phyloP scores from a whole-genome alignment of 257 asterid genomes.

The Nicotiana benthamiana region DNA sequence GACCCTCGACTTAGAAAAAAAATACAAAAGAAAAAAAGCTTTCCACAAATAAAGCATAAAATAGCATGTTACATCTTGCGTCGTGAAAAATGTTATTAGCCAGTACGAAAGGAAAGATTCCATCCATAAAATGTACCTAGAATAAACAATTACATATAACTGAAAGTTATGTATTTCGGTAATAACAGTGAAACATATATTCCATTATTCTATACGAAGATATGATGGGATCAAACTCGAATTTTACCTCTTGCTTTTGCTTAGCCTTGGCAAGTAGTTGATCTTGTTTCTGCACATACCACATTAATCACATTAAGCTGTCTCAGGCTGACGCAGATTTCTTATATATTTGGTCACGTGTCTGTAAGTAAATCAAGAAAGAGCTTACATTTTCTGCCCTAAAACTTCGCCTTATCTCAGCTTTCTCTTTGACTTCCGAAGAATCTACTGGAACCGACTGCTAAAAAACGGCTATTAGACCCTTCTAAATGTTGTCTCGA shows the following conservation, averaged over 20 bases:
- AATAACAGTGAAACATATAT: neutral
- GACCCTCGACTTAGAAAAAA: too few species aligned
- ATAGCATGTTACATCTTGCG: neutral
- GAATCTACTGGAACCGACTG: slow-evolving; percentile 49
- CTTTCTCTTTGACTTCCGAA: slow-evolving; percentile 24
- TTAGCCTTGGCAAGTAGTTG: slow-evolving; percentile 57
- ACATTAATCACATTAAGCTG: neutral
- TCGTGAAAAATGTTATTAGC: neutral
- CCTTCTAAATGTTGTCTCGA: neutral
- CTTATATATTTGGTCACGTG: neutral
- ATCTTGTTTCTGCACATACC: slow-evolving; percentile 57
- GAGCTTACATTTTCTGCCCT: slow-evolving; percentile 58
- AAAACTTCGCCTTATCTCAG: slow-evolving; percentile 35
- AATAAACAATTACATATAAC: neutral
- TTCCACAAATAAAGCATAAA: neutral
- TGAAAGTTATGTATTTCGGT: neutral
- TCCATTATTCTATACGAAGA: neutral
- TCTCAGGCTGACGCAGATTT: neutral
- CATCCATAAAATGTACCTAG: neutral
- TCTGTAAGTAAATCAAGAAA: slow-evolving; percentile 4
- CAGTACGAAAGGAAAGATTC: neutral
- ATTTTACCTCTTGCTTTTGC: slow-evolving; percentile 64
- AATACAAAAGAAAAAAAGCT: neutral
- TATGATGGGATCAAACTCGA: neutral
- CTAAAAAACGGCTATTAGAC: slow-evolving; percentile 17